Conservation (phyloP, 768 basidiomycete species). For the Kwoniella pini region DNA sequence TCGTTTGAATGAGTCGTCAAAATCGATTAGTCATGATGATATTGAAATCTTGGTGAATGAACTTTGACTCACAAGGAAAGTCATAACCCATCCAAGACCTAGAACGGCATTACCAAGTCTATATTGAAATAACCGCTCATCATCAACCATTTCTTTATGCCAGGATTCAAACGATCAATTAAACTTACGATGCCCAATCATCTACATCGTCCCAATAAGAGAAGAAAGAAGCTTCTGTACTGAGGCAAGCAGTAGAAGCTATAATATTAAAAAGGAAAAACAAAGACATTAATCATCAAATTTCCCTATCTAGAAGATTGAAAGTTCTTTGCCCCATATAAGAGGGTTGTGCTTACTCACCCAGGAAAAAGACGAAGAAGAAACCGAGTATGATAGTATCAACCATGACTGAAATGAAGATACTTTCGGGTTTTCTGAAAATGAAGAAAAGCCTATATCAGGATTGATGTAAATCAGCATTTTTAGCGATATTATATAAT, state of each 20-base stretch:
- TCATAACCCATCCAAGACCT: constrained; percentile 39
- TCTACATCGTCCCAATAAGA: constrained; percentile 13
- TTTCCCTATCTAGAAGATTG: no score
- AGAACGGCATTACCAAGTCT: constrained; percentile 34
- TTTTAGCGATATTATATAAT: no score
- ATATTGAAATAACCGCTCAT: neutral
- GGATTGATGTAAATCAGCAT: neutral
- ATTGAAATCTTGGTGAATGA: no score
- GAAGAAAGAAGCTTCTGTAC: constrained; percentile 22
- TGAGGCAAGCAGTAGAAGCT: constrained; percentile 27
- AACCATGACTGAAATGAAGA: constrained; percentile 75
- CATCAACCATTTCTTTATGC: neutral
- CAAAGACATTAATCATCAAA: no score
- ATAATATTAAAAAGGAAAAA: neutral
- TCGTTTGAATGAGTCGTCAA: neutral
- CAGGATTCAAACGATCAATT: neutral
- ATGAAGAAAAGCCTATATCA: constrained; percentile 25
- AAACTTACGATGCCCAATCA: constrained; percentile 11
- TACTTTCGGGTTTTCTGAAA: constrained; percentile 56
- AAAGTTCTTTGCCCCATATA: no score
- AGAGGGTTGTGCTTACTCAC: constrained; percentile 5
- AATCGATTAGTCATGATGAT: no score
- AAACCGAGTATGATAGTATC: constrained; percentile 67
- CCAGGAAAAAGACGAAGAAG: constrained; percentile 61
- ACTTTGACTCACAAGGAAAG: constrained; percentile 38